These are phyloP conservation scores for Paracamarosporium sp. DNA, from an alignment of 2,329 filamentous ascomycete genomes.

Conservation along the genomic window DNA sequence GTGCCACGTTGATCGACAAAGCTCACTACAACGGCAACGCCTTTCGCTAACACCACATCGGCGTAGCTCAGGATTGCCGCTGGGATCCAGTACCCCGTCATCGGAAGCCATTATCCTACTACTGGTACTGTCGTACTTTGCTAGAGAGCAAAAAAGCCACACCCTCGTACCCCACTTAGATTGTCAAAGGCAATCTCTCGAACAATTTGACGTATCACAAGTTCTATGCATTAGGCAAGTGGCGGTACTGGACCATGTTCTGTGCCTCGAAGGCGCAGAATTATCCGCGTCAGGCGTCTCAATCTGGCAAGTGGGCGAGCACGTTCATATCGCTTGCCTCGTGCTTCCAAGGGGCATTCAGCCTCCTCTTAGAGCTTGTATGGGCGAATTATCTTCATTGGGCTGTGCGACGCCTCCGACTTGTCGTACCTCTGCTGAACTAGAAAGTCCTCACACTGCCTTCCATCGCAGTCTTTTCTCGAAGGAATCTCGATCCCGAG, in stretches of 20 bases:
- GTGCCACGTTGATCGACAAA: slow-evolving; percentile 7
- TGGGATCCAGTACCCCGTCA: not conserved
- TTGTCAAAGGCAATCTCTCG: not conserved
- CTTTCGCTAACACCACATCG: not conserved
- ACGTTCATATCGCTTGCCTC: slow-evolving; percentile 6
- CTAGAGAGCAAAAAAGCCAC: not conserved
- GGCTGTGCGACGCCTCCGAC: not conserved
- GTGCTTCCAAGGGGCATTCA: not conserved
- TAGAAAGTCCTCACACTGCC: not conserved
- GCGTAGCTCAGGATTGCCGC: not conserved
- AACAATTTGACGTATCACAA: not conserved
- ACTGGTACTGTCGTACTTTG: too few relatives aligned
- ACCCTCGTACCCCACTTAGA: not conserved
- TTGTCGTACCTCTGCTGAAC: not conserved
- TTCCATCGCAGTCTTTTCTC: not conserved
- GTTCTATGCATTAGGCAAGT: not conserved
- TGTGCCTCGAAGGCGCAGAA: slow-evolving; percentile 17
- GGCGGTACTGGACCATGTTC: not conserved
- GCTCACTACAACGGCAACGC: not conserved
- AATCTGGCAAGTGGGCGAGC: slow-evolving; percentile 9
- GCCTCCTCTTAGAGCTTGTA: not conserved
- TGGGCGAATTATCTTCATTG: not conserved
- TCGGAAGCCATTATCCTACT: not conserved
- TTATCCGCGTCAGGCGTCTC: slow-evolving; percentile 13
- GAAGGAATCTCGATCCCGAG: not conserved